These are phyloP conservation scores for Blastomyces emzantsi DNA, from an alignment of 2,329 filamentous ascomycete genomes.

Conservation along the genomic window DNA sequence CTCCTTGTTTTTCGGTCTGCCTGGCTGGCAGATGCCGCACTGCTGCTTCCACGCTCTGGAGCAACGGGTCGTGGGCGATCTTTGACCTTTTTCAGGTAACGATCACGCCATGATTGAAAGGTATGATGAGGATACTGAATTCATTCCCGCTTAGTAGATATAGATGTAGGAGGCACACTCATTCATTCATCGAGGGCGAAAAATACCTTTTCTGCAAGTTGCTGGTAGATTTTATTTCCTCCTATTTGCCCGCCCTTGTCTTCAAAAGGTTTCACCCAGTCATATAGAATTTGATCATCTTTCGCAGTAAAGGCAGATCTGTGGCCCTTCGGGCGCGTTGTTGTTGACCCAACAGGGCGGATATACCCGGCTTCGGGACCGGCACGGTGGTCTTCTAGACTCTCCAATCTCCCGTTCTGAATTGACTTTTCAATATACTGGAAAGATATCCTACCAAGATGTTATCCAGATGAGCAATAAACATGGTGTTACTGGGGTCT, in stretches of 20 bases:
- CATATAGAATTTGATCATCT: constrained; percentile 39
- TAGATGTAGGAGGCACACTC: background rate
- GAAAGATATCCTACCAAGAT: constrained; percentile 43
- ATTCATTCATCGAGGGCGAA: background rate
- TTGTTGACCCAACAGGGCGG: constrained; percentile 38
- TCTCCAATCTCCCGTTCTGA: constrained; percentile 38
- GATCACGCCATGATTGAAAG: constrained; percentile 42
- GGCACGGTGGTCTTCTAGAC: constrained; percentile 40
- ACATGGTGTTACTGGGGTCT: constrained; percentile 4
- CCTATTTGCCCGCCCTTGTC: constrained; percentile 24
- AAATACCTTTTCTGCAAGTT: constrained; percentile 32
- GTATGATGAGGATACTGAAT: constrained; percentile 37
- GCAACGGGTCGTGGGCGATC: constrained; percentile 30
- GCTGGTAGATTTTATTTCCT: constrained; percentile 40
- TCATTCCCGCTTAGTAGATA: background rate
- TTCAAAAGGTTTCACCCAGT: constrained; percentile 35
- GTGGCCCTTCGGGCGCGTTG: constrained; percentile 28
- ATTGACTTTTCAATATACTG: constrained; percentile 50
- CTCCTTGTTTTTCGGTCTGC: background rate
- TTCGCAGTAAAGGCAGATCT: constrained; percentile 31
- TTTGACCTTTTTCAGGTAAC: constrained; percentile 37
- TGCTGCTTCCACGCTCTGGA: constrained; percentile 6
- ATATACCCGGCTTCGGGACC: constrained; percentile 37
- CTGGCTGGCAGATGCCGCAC: background rate
- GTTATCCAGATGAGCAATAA: constrained; percentile 11